Conservation (phyloP, 345 rosid genomes). For the Lepidium didymum region DNA sequence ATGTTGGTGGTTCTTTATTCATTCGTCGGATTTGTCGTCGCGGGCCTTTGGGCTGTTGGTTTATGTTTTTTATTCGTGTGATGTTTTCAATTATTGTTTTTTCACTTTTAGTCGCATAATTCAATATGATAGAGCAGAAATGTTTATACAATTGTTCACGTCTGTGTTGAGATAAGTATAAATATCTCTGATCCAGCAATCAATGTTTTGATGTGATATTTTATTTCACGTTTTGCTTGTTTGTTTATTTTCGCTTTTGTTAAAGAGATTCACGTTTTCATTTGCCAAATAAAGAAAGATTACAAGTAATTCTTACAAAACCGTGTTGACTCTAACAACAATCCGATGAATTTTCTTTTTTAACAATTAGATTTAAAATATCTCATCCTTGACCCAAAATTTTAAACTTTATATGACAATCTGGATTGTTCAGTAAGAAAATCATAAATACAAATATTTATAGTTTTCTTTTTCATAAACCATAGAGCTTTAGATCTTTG, state of each 20-base stretch:
- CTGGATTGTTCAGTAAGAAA: too few relatives aligned
- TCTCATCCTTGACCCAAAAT: too few relatives aligned
- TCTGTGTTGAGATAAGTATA: not conserved
- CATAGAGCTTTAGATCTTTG: too few relatives aligned
- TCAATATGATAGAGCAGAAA: not conserved
- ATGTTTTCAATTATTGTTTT: too few relatives aligned
- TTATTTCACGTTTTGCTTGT: not conserved
- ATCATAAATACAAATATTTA: too few relatives aligned
- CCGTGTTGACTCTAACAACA: not conserved
- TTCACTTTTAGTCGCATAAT: too few relatives aligned
- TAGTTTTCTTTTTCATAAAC: too few relatives aligned
- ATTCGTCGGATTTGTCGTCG: slow-evolving; percentile 13
- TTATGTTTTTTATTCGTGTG: too few relatives aligned
- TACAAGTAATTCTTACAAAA: not conserved
- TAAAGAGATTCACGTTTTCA: not conserved
- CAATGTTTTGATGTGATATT: not conserved
- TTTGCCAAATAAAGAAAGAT: not conserved
- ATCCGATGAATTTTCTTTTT: not conserved
- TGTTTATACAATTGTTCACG: not conserved
- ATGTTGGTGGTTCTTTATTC: slow-evolving; percentile 66
- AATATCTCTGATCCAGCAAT: not conserved
- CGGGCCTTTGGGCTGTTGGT: too few relatives aligned
- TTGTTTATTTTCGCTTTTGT: not conserved
- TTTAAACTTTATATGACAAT: too few relatives aligned
- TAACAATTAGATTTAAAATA: too few relatives aligned